Evolutionary conservation across 805 yeast genomes (phyloP).

Genomic region (Groenewaldozyma salmanticensis): DNA sequence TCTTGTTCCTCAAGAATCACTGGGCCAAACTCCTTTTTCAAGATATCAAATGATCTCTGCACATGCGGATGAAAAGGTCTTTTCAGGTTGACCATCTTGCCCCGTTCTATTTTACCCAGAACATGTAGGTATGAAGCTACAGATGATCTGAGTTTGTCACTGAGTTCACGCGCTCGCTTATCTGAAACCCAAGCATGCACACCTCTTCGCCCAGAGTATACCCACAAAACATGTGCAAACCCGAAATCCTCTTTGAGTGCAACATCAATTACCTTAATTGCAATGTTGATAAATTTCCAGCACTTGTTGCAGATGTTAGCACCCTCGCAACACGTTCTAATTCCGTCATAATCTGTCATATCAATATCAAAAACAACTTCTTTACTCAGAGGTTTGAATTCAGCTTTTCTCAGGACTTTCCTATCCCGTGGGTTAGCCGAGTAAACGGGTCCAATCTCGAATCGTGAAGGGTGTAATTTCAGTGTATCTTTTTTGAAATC

Average conservation of each 20-base stretch:
- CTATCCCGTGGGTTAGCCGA: constrained; percentile 80
- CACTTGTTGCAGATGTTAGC: constrained; percentile 80
- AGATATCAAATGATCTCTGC: constrained; percentile 59
- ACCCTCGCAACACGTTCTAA: constrained; percentile 86
- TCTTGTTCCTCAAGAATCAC: constrained; percentile 73
- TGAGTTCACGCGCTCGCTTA: constrained; percentile 60
- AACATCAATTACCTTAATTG: constrained; percentile 61
- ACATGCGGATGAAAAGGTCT: constrained; percentile 85
- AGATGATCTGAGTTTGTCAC: constrained; percentile 65
- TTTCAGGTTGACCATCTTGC: constrained; percentile 40
- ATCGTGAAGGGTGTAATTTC: constrained; percentile 72
- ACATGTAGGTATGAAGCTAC: constrained; percentile 80
- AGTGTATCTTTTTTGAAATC: constrained; percentile 75
- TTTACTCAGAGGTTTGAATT: constrained; percentile 72
- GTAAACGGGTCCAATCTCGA: constrained; percentile 91
- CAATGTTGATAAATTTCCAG: constrained; percentile 87
- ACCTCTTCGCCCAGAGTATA: constrained; percentile 97
- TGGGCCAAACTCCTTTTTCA: constrained; percentile 54
- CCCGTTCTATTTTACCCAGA: constrained; percentile 37
- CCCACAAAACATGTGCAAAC: constrained; percentile 80
- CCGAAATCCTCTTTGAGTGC: constrained; percentile 85
- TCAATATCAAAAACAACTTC: constrained; percentile 95
- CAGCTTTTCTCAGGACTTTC: constrained; percentile 55
- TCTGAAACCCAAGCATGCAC: constrained; percentile 99
- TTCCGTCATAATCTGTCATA: constrained; percentile 90